phyloP scores from a whole-genome alignment of 257 asterid genomes.

The Datura wrightii region DNA sequence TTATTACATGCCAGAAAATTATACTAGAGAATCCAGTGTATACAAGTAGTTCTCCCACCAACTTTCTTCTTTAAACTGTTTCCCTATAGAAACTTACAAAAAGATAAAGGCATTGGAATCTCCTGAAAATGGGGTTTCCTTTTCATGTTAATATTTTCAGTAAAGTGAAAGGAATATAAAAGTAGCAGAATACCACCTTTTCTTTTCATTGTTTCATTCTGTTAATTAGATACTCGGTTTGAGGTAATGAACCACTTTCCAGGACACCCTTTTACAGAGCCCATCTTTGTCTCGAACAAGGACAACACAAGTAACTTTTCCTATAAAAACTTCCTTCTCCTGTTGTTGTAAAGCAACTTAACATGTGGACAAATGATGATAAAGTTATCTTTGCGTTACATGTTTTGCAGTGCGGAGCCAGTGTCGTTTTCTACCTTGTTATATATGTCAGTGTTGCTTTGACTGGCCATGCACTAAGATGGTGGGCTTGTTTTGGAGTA shows the following conservation, averaged over 20 bases:
- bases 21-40: not conserved
- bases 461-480: not conserved
- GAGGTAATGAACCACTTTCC: conserved; percentile 35
- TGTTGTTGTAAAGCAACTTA: conserved; percentile 44
- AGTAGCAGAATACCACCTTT: conserved; percentile 25
- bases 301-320: conserved; percentile 31
- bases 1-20: not conserved
- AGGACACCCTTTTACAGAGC: conserved; percentile 36
- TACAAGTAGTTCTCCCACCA: not conserved
- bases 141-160: not conserved
- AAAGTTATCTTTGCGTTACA: conserved; percentile 1
- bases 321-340: conserved; percentile 44
- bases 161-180: conserved; percentile 24
- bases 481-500: not conserved
- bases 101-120: conserved; percentile 30
- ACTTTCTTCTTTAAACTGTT: conserved; percentile 15
- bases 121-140: conserved; percentile 26
- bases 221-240: conserved; percentile 4
- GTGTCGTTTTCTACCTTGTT: conserved; percentile 8
- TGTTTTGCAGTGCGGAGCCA: not conserved
- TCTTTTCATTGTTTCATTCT: not conserved
- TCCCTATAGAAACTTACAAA: conserved; percentile 29
- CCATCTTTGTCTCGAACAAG: conserved; percentile 34
- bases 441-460: conserved; percentile 5
- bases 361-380: conserved; percentile 32